phyloP scores from a whole-genome alignment of 331 rosid species.

The Arachis monticola region DNA sequence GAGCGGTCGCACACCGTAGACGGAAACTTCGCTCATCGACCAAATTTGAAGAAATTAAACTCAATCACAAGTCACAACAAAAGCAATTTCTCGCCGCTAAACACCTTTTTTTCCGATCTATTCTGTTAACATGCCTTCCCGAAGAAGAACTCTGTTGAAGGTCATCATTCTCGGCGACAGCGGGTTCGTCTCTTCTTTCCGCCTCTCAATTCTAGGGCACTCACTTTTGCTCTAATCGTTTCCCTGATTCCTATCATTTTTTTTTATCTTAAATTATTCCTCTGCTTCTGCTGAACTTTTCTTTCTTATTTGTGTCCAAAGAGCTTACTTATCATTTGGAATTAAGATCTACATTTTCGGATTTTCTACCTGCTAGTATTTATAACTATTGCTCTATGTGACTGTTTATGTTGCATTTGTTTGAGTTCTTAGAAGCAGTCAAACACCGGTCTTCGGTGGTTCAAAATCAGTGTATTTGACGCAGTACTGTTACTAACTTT shows the following conservation, averaged over 20 bases:
- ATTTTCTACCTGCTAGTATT: conserved; percentile 1
- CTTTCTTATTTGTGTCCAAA: background rate
- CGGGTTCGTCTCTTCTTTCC: conserved; percentile 62
- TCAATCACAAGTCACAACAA: background rate
- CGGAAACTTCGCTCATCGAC: background rate
- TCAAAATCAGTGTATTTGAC: background rate
- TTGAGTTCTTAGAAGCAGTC: conserved; percentile 11
- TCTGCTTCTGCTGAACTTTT: background rate
- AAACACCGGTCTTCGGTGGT: background rate
- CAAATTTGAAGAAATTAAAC: background rate
- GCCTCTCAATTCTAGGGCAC: background rate
- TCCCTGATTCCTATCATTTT: background rate
- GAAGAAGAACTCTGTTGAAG: conserved; percentile 95
- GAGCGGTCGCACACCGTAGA: background rate
- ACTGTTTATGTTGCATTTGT: background rate
- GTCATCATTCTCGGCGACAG: conserved; percentile 99
- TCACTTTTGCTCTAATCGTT: background rate
- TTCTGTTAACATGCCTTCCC: conserved; percentile 67
- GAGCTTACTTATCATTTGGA: background rate
- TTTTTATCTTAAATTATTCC: background rate
- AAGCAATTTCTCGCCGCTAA: background rate
- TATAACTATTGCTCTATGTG: background rate
- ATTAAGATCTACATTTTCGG: conserved; percentile 21
- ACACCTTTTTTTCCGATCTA: background rate
- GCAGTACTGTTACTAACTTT: conserved; percentile 31